Conservation (phyloP, 2,329 filamentous ascomycete genomes). For the Fusarium napiforme region DNA sequence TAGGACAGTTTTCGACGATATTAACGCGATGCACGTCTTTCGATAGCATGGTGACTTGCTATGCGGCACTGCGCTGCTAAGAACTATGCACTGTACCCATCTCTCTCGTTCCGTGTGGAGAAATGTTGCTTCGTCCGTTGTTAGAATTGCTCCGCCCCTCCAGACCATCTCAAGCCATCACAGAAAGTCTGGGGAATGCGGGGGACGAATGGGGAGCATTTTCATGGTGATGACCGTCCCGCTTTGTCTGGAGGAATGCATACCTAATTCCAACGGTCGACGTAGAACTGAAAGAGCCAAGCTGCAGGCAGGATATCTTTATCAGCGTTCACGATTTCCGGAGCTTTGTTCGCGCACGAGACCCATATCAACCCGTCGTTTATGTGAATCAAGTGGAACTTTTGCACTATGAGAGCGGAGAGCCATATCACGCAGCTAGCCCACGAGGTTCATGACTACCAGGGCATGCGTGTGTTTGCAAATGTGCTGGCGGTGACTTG, state of each 20-base stretch:
- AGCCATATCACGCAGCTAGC: conserved; percentile 18
- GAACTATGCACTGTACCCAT: not conserved
- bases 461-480: conserved; percentile 1
- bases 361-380: conserved; percentile 9
- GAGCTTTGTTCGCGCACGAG: conserved; percentile 26
- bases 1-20: conserved; percentile 5
- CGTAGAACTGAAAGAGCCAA: conserved; percentile 6
- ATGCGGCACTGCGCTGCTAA: not conserved
- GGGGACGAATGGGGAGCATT: conserved; percentile 23
- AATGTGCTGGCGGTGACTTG: conserved; percentile 13
- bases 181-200: conserved; percentile 38
- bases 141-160: conserved; percentile 14
- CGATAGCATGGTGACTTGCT: conserved; percentile 7
- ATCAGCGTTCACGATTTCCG: conserved; percentile 11
- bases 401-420: conserved; percentile 34
- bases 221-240: conserved; percentile 12
- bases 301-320: conserved; percentile 22
- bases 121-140: not conserved
- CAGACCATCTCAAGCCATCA: conserved; percentile 12
- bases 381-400: conserved; percentile 33
- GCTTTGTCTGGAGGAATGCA: not conserved
- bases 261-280: conserved; percentile 20
- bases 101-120: conserved; percentile 26
- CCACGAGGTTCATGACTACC: conserved; percentile 14
- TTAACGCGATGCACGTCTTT: conserved; percentile 8